Evolutionary conservation across 208 protist genomes (phyloP).

Genomic region (Vickermania spadyakhi): DNA sequence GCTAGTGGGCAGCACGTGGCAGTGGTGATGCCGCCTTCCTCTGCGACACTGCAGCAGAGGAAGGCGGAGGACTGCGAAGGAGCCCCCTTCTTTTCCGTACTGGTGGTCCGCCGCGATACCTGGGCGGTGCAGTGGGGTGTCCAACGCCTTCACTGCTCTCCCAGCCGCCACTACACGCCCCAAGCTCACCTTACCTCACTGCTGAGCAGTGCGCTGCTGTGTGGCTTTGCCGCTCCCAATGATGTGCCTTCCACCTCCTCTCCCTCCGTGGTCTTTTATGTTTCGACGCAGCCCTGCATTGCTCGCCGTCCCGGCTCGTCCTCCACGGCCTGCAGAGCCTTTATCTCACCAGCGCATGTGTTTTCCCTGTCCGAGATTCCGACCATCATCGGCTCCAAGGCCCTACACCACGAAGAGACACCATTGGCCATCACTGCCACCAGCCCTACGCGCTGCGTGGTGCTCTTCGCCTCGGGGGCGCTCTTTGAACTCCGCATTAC

Average conservation of each 20-base stretch:
- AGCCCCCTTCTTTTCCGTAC: constrained; percentile 22
- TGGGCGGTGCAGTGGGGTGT: constrained; percentile 72
- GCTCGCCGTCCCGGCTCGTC: too few relatives aligned
- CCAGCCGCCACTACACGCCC: background rate
- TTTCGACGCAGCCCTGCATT: background rate
- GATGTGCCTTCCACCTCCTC: background rate
- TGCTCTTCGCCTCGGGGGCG: background rate
- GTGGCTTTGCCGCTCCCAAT: background rate
- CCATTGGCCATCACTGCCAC: background rate
- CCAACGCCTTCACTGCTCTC: background rate
- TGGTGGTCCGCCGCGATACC: constrained; percentile 70
- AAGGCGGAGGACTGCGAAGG: too few relatives aligned
- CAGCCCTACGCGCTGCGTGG: background rate
- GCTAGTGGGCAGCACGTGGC: too few relatives aligned
- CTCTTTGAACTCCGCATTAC: too few relatives aligned
- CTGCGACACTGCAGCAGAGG: too few relatives aligned
- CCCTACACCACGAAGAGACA: too few relatives aligned
- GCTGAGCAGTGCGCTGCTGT: background rate
- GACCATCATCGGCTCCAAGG: too few relatives aligned
- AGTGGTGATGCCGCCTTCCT: too few relatives aligned
- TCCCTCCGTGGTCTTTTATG: background rate
- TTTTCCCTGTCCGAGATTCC: background rate
- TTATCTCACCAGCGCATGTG: background rate
- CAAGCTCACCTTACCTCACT: background rate
- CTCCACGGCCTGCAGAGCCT: too few relatives aligned